Evolutionary conservation across 148 eudicot species (phyloP).

Genomic region (Talinum fruticosum): DNA sequence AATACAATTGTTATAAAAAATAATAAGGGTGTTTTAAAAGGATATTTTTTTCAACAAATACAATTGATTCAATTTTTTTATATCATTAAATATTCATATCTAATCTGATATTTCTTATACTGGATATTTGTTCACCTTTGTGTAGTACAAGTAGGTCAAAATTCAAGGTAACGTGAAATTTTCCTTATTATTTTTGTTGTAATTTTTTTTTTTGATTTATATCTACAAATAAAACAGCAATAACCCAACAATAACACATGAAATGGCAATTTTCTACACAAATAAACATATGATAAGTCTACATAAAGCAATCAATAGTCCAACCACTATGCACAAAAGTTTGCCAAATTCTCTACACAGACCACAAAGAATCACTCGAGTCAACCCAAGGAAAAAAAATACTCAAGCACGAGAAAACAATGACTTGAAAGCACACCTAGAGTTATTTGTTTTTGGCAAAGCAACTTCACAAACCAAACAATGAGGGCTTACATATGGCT

Average conservation of each 20-base stretch:
- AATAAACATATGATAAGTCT: background rate
- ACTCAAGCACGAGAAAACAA: slow-evolving; percentile 2
- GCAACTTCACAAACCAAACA: slow-evolving; percentile 2
- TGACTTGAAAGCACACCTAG: slow-evolving; percentile 12
- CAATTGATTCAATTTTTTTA: no score
- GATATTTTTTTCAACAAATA: no score
- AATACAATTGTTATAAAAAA: no score
- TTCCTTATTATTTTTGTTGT: no score
- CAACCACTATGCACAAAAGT: slow-evolving; percentile 6
- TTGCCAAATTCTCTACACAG: slow-evolving; percentile 9
- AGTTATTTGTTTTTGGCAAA: slow-evolving; percentile 3
- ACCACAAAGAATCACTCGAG: background rate
- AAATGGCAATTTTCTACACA: background rate
- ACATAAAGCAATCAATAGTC: background rate
- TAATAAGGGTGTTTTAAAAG: no score
- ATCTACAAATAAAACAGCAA: background rate
- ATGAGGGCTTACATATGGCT: background rate
- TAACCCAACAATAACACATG: background rate
- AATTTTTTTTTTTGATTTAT: no score
- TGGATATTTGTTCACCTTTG: no score
- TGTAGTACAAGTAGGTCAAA: no score
- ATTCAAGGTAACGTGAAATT: no score
- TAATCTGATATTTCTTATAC: no score
- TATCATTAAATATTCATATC: no score
- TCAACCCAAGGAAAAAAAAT: background rate